Conservation (phyloP, 805 yeast genomes). For the Kluyveromyces wickerhamii region DNA sequence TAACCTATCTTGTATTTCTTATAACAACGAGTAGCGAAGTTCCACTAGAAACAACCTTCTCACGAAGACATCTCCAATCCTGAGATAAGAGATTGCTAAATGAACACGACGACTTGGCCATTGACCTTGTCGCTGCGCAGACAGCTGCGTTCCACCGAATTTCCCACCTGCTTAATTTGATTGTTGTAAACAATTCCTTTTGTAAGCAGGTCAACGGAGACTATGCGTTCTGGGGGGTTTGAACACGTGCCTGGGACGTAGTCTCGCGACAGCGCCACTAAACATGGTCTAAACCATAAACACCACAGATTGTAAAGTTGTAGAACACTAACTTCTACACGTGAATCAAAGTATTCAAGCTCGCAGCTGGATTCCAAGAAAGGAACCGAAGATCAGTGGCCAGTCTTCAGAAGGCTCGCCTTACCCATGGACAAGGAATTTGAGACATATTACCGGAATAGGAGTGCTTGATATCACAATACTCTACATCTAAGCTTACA, state of each 20-base stretch:
- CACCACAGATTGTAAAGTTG: background rate
- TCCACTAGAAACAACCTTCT: slow-evolving; percentile 6
- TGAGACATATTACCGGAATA: background rate
- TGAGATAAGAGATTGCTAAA: background rate
- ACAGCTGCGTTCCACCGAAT: slow-evolving; percentile 32
- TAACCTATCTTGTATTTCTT: slow-evolving; percentile 22
- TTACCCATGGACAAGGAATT: background rate
- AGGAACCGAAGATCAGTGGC: too few species aligned
- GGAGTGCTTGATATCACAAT: background rate
- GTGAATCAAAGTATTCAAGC: too few species aligned
- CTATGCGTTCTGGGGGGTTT: slow-evolving; percentile 8
- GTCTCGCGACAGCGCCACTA: slow-evolving; percentile 7
- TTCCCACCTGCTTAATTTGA: slow-evolving; percentile 37
- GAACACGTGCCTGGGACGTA: slow-evolving; percentile 2
- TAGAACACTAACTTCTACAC: too few species aligned
- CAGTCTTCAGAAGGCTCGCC: background rate
- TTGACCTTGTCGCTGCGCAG: background rate
- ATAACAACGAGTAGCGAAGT: slow-evolving; percentile 22
- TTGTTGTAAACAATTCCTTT: slow-evolving; percentile 1
- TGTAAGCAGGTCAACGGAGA: slow-evolving; percentile 11
- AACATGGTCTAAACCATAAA: slow-evolving; percentile 1
- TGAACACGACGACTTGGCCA: background rate
- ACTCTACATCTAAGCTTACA: too few species aligned
- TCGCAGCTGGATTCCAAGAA: too few species aligned
- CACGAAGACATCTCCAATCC: slow-evolving; percentile 3